Conservation (phyloP, 2,329 filamentous ascomycete species). For the Colletotrichum shisoi region DNA sequence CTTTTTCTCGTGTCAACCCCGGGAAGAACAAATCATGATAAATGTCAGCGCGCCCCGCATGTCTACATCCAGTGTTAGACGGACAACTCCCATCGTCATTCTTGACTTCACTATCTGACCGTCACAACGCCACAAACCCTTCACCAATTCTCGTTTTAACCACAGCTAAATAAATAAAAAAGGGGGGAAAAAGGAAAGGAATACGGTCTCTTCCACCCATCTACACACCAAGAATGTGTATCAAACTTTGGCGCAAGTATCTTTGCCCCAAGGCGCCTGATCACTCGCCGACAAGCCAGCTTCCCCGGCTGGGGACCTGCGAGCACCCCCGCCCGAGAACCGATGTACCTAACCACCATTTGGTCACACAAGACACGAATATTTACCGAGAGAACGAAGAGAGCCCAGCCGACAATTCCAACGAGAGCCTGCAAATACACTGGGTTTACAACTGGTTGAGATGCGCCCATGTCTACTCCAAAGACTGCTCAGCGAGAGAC, state of each 20-base stretch:
- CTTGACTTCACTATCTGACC: too few relatives aligned
- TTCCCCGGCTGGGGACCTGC: background rate
- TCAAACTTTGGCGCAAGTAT: constrained; percentile 29
- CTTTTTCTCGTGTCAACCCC: background rate
- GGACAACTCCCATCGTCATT: background rate
- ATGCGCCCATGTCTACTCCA: constrained; percentile 18
- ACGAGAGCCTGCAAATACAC: constrained; percentile 14
- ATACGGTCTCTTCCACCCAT: too few relatives aligned
- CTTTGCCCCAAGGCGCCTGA: constrained; percentile 25
- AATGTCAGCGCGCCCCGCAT: background rate
- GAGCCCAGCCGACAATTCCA: constrained; percentile 6
- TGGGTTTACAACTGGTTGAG: constrained; percentile 26
- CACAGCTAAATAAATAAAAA: too few relatives aligned
- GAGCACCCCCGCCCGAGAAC: constrained; percentile 5
- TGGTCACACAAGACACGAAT: constrained; percentile 12
- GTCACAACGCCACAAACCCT: background rate
- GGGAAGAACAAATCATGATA: background rate
- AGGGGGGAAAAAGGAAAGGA: too few relatives aligned
- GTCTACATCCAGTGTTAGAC: background rate
- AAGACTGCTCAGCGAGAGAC: background rate
- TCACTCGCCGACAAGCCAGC: constrained; percentile 1
- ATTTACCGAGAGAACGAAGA: constrained; percentile 27
- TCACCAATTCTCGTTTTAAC: background rate
- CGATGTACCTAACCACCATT: background rate
- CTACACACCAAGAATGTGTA: constrained; percentile 7